Evolutionary conservation across 352 stramenopile genomes (phyloP), one percentile per base, ranked within the genome.

Genomic region (Globisporangium canariense): DNA sequence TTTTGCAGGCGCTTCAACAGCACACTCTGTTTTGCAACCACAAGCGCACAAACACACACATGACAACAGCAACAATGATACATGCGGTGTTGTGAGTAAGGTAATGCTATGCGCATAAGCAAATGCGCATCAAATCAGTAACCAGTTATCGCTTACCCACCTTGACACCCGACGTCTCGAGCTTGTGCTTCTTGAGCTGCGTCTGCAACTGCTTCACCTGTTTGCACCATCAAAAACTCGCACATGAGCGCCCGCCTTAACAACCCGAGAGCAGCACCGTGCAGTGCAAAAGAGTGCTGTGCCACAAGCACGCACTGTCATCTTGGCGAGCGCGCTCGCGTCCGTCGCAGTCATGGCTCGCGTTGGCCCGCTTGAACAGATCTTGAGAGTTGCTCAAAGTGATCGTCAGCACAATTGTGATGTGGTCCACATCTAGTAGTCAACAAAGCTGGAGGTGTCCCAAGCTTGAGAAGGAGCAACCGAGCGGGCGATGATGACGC

Each of bases 191-290:
- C 63, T 73, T 72, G 30, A 86, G 71, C 63, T 79, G 65, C 25
- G 64, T 58, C 53, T 84, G 76, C 22, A 87, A 67, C 60, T 87
- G 71, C 64, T 89, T 87, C 28, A 83, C 77, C 79, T 89, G 41
- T 18, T 36, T 8, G 32, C 32, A 36, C 32, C 32, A 36, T 36
- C 32, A 36, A 5, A 36, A 36, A 8, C 32, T 8, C 32, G 32
- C 32, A 36, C 38, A 43, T 43, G 38, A 43, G 38, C 38, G 38
- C 38, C 38, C 38, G 38, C 38, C 38, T 43, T 16, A 10, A 4
- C 38, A 18, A 5, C 11, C 11, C 36, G 2, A 41, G 36, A 43
- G 38, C 10, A 47, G 41, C 16, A 4, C 13, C 41, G 20, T 47
- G 41, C 13, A 47, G 14, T 16, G 16, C 40, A 18, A 4, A 20